Conservation (phyloP, 2,329 filamentous ascomycete genomes). For the Ramichloridium luteum region DNA sequence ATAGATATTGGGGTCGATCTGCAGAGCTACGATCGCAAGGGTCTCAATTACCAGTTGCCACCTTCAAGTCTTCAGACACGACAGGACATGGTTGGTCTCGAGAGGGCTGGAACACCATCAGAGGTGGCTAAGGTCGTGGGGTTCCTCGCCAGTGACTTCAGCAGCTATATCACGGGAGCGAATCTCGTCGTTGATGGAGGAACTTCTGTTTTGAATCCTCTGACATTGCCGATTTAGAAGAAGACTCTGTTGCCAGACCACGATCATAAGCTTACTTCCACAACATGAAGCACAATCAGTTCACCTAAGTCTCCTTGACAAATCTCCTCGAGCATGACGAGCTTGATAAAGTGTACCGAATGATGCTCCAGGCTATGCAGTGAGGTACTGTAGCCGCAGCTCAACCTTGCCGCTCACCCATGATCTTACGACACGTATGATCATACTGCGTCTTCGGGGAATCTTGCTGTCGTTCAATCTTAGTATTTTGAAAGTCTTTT, state of each 20-base stretch:
- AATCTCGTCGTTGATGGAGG: conserved; percentile 53
- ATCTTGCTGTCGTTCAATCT: no score
- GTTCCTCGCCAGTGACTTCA: conserved; percentile 51
- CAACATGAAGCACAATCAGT: neutral
- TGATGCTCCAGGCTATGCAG: no score
- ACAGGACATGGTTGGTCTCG: conserved; percentile 43
- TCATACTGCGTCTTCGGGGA: no score
- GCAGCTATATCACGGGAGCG: conserved; percentile 48
- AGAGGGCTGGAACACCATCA: conserved; percentile 44
- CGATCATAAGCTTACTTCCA: no score
- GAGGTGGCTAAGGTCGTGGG: conserved; percentile 50
- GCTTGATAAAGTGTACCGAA: no score
- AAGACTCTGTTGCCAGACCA: no score
- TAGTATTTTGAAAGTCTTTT: no score
- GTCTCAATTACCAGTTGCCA: conserved; percentile 43
- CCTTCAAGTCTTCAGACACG: conserved; percentile 41
- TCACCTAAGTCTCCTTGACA: conserved; percentile 1
- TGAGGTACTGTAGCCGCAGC: no score
- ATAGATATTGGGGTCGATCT: conserved; percentile 37
- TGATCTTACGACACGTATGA: no score
- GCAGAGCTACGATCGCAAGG: conserved; percentile 38
- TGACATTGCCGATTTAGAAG: conserved; percentile 20
- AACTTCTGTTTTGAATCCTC: conserved; percentile 28
- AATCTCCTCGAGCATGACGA: no score
- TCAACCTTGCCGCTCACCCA: no score